Evolutionary conservation across 257 asterid genomes (phyloP).

Genomic region (Salvia hispanica): DNA sequence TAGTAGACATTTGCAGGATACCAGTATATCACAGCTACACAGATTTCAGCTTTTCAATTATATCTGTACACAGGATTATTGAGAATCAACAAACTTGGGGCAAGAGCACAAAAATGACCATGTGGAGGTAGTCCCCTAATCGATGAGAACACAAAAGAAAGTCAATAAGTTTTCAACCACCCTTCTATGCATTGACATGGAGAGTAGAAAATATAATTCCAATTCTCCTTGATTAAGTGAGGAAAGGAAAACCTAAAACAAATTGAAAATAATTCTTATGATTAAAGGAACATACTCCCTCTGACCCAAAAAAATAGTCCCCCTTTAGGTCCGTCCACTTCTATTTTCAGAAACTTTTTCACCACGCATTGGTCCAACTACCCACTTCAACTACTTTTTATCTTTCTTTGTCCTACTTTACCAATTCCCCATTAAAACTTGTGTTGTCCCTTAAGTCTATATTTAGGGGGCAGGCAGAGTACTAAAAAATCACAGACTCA

Average conservation of each 20-base stretch:
- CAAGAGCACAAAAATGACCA: constrained; percentile 1
- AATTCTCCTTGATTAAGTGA: background rate
- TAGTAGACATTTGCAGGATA: constrained; percentile 3
- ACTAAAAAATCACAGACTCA: too few relatives aligned
- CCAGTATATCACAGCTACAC: background rate
- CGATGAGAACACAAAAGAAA: constrained; percentile 1
- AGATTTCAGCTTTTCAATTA: background rate
- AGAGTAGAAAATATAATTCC: background rate
- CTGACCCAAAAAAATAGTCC: too few relatives aligned
- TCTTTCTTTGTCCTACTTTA: too few relatives aligned
- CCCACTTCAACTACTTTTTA: too few relatives aligned
- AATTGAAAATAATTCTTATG: background rate
- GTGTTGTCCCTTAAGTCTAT: too few relatives aligned
- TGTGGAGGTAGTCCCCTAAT: background rate
- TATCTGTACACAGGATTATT: background rate
- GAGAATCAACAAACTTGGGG: background rate
- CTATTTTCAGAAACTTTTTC: too few relatives aligned
- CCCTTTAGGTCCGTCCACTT: too few relatives aligned
- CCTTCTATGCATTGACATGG: background rate
- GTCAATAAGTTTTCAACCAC: background rate
- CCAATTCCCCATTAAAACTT: too few relatives aligned
- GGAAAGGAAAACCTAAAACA: background rate
- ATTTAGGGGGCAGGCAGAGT: too few relatives aligned
- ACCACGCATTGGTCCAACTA: too few relatives aligned
- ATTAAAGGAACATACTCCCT: background rate